These are phyloP conservation scores for Chlorella vulgaris DNA, from an alignment of 139 green algal species.

Conservation along the genomic window DNA sequence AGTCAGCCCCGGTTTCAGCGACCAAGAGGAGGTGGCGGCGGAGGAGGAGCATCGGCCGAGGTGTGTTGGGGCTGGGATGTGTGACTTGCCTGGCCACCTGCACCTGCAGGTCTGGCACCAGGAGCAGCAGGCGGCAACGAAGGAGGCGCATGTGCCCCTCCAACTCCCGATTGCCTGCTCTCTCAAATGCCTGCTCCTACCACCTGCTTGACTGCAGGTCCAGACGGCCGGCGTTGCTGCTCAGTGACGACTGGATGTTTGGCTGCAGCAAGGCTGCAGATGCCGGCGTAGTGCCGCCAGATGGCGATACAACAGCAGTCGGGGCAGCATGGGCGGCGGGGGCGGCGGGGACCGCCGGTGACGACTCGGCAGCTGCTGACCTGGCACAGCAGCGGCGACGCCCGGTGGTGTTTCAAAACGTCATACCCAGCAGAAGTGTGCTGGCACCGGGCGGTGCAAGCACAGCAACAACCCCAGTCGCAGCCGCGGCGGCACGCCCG, in stretches of 20 bases:
- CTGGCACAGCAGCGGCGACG: neutral
- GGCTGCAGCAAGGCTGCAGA: neutral
- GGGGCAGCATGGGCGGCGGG: too few relatives aligned
- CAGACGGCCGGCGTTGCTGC: neutral
- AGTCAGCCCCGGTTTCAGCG: slow-evolving; percentile 19
- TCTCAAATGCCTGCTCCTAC: too few relatives aligned
- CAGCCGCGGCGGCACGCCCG: neutral
- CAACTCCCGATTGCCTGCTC: too few relatives aligned
- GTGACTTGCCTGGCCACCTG: neutral
- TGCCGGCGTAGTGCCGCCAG: too few relatives aligned
- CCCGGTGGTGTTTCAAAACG: neutral
- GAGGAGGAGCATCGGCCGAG: slow-evolving; percentile 8
- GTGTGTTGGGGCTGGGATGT: neutral
- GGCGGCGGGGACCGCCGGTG: too few relatives aligned
- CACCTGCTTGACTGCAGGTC: neutral
- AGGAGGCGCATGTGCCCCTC: too few relatives aligned
- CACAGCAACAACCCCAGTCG: neutral
- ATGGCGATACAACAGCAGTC: too few relatives aligned
- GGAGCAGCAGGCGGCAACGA: too few relatives aligned
- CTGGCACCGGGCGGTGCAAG: neutral
- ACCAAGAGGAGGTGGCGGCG: slow-evolving; percentile 3
- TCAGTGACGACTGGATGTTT: slow-evolving; percentile 25
- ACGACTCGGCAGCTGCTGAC: neutral
- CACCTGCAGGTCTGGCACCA: neutral
- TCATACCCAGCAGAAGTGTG: neutral